Base-by-base conservation (phyloP, 2,329 filamentous ascomycete genomes). In the Penicillium sp. region DNA sequence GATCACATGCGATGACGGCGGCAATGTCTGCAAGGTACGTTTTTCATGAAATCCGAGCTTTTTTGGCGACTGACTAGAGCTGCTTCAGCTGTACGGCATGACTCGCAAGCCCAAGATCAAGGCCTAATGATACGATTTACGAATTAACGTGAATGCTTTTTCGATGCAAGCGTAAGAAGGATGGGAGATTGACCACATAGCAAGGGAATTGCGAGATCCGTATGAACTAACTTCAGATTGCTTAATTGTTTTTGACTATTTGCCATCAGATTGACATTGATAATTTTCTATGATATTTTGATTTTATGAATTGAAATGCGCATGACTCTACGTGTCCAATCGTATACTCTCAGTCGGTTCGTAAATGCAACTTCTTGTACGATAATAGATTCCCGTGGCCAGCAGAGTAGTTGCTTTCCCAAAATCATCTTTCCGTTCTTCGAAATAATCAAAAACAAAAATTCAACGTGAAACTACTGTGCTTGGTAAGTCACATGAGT, bases 1-100 rank as follows among this genome's bases (percentile, higher is more conserved):
- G 67, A 86, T 91, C 79, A 78, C 84, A 54, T 90, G 87, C 70
- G 82, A 85, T 56, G 87, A 90, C 66, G 79, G 82, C 2, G 84
- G 83, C 3, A 82, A 82, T 27, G 71, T 74, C 1, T 85, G 84
- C 59, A 81, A 79, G 67, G 70, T 86, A 46, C 43, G 70, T 65
- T 48, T 27, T 44, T 31, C 29, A 21, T 37, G 29, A 21, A 27
- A 6, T 53, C 22, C 1, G 31, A 13, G 2, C 24, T 48, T 27
- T 10, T 45, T 47, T 31, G 33, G 31, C 52, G 47, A 52, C 59
- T 63, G 39, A 61, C 44, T 29, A 13, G 29, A 43, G 2, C 13
- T 10, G 22, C 22, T 6, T n/a, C 31, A 66, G 64, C 57, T 66
- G n/a, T 66, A 66, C 52, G 65, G 64, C 59, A 66, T 66, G 64